Evolutionary conservation across 192 early-diverging fungal genomes (phyloP).

Genomic region (Coemansia sp.): DNA sequence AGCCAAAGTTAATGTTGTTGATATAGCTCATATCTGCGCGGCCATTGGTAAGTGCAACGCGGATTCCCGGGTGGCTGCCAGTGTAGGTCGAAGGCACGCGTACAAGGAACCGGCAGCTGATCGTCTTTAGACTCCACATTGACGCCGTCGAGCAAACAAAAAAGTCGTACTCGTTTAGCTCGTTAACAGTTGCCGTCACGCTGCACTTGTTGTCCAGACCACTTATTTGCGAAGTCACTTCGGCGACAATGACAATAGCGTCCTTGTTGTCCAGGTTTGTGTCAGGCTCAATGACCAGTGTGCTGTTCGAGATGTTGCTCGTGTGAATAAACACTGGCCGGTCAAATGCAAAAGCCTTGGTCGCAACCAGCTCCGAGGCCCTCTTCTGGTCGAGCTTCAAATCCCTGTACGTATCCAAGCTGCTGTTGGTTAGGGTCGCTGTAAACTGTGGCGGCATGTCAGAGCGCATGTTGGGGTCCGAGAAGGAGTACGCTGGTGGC

Average conservation of each 20-base stretch:
- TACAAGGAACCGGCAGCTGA: constrained; percentile 24
- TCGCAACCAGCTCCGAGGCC: constrained; percentile 27
- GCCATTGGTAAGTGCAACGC: constrained; percentile 20
- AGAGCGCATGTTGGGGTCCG: constrained; percentile 20
- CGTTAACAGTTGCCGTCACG: constrained; percentile 16
- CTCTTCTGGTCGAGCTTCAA: constrained; percentile 18
- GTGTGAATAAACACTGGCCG: constrained; percentile 31
- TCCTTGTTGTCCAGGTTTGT: constrained; percentile 18
- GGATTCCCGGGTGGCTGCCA: constrained; percentile 29
- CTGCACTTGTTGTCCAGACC: constrained; percentile 18
- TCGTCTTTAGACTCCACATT: constrained; percentile 23
- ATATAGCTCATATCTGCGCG: constrained; percentile 19
- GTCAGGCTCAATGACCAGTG: constrained; percentile 30
- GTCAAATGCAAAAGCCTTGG: constrained; percentile 30
- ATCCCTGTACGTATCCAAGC: background rate
- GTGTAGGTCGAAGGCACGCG: constrained; percentile 15
- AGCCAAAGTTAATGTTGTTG: constrained; percentile 23
- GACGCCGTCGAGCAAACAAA: constrained; percentile 26
- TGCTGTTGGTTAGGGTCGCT: background rate
- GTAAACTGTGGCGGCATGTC: constrained; percentile 6
- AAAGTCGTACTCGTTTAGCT: constrained; percentile 36
- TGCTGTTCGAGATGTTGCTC: constrained; percentile 15
- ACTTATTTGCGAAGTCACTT: constrained; percentile 15
- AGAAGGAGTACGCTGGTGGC: constrained; percentile 38
- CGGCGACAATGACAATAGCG: constrained; percentile 19